These are phyloP conservation scores for Insectozyma bohioensis DNA, from an alignment of 1,139 yeast genomes.

Conservation along the genomic window DNA sequence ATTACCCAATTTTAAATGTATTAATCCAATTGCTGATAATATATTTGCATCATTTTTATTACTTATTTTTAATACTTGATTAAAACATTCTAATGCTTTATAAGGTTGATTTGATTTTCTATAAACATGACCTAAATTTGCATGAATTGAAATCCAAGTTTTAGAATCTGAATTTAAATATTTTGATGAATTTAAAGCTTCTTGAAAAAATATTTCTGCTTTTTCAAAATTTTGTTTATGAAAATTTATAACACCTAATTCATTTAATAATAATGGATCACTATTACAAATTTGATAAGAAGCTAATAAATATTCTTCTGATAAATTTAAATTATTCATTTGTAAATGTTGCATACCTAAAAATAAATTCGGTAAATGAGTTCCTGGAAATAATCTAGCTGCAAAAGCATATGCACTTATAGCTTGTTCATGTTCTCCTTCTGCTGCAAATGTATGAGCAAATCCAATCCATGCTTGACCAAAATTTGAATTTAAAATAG, in stretches of 20 bases:
- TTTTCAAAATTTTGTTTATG: conserved; percentile 66
- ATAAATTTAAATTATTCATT: conserved; percentile 76
- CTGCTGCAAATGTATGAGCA: conserved; percentile 96
- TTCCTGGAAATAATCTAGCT: conserved; percentile 89
- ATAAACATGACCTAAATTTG: conserved; percentile 90
- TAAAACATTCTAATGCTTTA: conserved; percentile 72
- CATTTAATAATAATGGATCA: conserved; percentile 88
- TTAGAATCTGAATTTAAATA: conserved; percentile 74
- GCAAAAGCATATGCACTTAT: conserved; percentile 97
- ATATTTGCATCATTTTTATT: conserved; percentile 70
- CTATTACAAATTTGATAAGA: conserved; percentile 76
- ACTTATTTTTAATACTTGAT: conserved; percentile 69
- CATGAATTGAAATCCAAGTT: conserved; percentile 84
- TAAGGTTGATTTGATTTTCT: conserved; percentile 63
- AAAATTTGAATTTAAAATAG: conserved; percentile 83
- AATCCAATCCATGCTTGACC: conserved; percentile 99
- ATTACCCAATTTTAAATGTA: conserved; percentile 70
- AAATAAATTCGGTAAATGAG: conserved; percentile 86
- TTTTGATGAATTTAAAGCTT: conserved; percentile 72
- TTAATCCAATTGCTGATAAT: conserved; percentile 81
- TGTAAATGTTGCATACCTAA: conserved; percentile 96
- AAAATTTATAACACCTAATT: conserved; percentile 85
- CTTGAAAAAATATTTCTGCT: conserved; percentile 71
- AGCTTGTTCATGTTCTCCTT: conserved; percentile 98
- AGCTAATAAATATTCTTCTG: conserved; percentile 81